phyloP scores from a whole-genome alignment of 495 filamentous ascomycete species.

The Cladorrhinum samala region DNA sequence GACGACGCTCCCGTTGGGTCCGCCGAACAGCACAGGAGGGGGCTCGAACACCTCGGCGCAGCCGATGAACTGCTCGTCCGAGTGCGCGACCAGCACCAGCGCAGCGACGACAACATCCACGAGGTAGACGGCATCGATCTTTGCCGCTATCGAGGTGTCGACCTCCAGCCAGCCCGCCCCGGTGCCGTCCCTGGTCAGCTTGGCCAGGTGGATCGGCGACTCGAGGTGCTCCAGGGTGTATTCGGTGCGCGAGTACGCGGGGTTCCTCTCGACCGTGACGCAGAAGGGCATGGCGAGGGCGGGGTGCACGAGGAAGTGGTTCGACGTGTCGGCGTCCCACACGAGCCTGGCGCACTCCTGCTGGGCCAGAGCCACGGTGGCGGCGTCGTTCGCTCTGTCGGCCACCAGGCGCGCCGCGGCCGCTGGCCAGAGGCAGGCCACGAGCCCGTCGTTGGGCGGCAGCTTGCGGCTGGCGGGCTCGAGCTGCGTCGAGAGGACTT shows the following conservation, averaged over 20 bases:
- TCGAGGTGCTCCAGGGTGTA: constrained; percentile 59
- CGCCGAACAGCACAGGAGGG: constrained; percentile 34
- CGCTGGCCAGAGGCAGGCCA: constrained; percentile 67
- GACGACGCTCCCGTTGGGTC: constrained; percentile 10
- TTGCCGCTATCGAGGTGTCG: constrained; percentile 44
- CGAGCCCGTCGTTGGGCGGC: constrained; percentile 59
- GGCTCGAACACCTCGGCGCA: constrained; percentile 47
- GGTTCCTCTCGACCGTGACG: constrained; percentile 44
- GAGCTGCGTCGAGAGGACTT: constrained; percentile 55
- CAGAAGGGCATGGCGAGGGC: constrained; percentile 54
- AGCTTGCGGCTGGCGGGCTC: constrained; percentile 52
- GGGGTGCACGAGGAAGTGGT: constrained; percentile 69
- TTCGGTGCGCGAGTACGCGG: constrained; percentile 50
- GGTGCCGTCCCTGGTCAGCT: constrained; percentile 46
- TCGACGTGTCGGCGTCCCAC: constrained; percentile 56
- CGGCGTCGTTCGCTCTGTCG: constrained; percentile 55
- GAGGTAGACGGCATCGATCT: constrained; percentile 58
- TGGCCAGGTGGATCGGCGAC: constrained; percentile 44
- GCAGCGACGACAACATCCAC: constrained; percentile 70
- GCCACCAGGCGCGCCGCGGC: constrained; percentile 64
- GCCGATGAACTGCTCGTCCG: constrained; percentile 45
- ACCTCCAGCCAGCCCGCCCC: constrained; percentile 48
- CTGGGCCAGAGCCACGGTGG: constrained; percentile 58
- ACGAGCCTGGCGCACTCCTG: constrained; percentile 66
- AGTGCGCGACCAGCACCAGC: constrained; percentile 60